A percentile compares a stretch with the other conserved stretches of the same genome.
Conservation (phyloP, 805 yeast genomes). For the Scheffersomyces lignosus region DNA sequence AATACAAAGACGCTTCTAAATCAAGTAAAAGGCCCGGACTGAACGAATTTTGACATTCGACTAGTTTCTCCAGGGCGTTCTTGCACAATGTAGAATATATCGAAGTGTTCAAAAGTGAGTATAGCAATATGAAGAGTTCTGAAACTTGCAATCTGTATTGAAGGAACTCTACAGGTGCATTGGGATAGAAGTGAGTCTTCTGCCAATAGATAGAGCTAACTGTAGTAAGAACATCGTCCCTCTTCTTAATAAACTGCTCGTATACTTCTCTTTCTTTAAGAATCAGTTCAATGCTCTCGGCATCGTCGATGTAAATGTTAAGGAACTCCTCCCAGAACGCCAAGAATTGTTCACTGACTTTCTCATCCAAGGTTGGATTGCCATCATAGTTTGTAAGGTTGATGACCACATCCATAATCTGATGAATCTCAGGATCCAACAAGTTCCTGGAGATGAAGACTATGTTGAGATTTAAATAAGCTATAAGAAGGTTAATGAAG, state of each 20-base stretch:
- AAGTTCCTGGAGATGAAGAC: conserved; percentile 42
- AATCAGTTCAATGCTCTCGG: conserved; percentile 23
- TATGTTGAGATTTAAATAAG: conserved; percentile 49
- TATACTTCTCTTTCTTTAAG: conserved; percentile 9
- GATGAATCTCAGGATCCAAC: conserved; percentile 30
- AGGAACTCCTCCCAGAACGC: conserved; percentile 71
- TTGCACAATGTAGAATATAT: conserved; percentile 47
- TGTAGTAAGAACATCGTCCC: conserved; percentile 42
- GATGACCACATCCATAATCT: conserved; percentile 49
- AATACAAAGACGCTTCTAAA: conserved; percentile 62
- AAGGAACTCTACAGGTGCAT: conserved; percentile 53
- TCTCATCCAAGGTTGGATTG: conserved; percentile 59
- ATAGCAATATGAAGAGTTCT: conserved; percentile 73
- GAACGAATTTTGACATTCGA: conserved; percentile 2
- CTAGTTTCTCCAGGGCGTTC: conserved; percentile 28
- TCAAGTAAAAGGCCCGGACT: conserved; percentile 26
- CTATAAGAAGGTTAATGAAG: conserved; percentile 46
- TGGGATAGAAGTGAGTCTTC: conserved; percentile 53
- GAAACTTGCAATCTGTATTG: conserved; percentile 72
- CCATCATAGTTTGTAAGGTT: conserved; percentile 58
- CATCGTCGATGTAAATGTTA: conserved; percentile 54
- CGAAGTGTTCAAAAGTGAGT: conserved; percentile 58
- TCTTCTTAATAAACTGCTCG: conserved; percentile 11
- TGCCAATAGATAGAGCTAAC: conserved; percentile 67
- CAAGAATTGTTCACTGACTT: conserved; percentile 49